phyloP scores from a whole-genome alignment of 176 grass and related monocot species.

The Hordeum vulgare region MorexV3_pseudomolecules_assembly NC_058523.1:98336207-98336706 shows the following conservation, averaged over 20 bases:
- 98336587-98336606: neutral
- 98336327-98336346: conserved; percentile 75
- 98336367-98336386: conserved; percentile 87
- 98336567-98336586: conserved; percentile 18
- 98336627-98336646: neutral
- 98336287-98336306: conserved; percentile 54
- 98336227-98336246: conserved; percentile 98
- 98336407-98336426: conserved; percentile 41
- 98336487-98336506: neutral
- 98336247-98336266: conserved; percentile 93
- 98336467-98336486: conserved; percentile 10
- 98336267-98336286: conserved; percentile 87
- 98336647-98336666: neutral
- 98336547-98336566: neutral
- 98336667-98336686: neutral
- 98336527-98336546: conserved; percentile 1
- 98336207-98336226: conserved; percentile 94
- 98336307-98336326: conserved; percentile 49
- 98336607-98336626: neutral
- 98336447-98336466: conserved; percentile 30
- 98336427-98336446: conserved; percentile 59
- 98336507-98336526: conserved; percentile 4
- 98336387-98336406: conserved; percentile 44
- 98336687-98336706: neutral
- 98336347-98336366: conserved; percentile 70